Evolutionary conservation across 768 basidiomycete genomes (phyloP), one percentile per base, ranked within the genome.

Genomic region (Lyophyllum decastes): DNA sequence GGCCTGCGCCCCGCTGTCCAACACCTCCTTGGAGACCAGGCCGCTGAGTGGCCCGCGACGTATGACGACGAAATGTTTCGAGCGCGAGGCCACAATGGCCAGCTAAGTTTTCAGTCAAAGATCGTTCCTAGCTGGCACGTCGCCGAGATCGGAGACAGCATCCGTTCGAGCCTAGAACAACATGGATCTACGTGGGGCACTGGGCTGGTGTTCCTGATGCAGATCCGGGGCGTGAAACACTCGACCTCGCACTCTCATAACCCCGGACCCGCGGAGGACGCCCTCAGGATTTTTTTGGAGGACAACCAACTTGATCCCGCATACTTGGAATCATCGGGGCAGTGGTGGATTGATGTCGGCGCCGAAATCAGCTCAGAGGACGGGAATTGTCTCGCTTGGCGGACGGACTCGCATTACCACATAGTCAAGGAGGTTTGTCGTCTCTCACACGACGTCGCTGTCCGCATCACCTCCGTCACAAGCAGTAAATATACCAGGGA

Each of bases 341-440:
- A 30, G 2, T 73, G 71, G 69, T 76, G 57, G 46, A 46, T 74
- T 46, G 73, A 76, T 34, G 66, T 73, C 0, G 73, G 72, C 8
- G 2, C 69, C 0, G 67, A 74, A 46, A 54, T 74, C 17, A 24
- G 22, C 9, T 66, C 65, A 10, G 14, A 19, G 1, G 22, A 22
- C 1, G 49, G 49, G 2, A n/a, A 64, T 0, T 75, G 70, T 34
- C 59, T 76, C 1, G 63, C 64, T 7, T 75, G 73, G 73, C 48
- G 63, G n/a, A 71, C 73, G 0, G 64, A 69, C 46, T 49, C 65
- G 0, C 73, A 76, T 44, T 35, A 24, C 46, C 54, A 58, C 10
- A 24, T 72, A 3, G 62, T 71, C 17, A 25, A 60, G 17, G 19
- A 64, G 0, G 40, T 66, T 2, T 51, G 63, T 1, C 5, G 47